Percentiles rank a stretch among this genome's conserved stretches.
phyloP scores from a whole-genome alignment of 2,329 filamentous ascomycete genomes.

The Neocatenulostroma microsporum region DNA sequence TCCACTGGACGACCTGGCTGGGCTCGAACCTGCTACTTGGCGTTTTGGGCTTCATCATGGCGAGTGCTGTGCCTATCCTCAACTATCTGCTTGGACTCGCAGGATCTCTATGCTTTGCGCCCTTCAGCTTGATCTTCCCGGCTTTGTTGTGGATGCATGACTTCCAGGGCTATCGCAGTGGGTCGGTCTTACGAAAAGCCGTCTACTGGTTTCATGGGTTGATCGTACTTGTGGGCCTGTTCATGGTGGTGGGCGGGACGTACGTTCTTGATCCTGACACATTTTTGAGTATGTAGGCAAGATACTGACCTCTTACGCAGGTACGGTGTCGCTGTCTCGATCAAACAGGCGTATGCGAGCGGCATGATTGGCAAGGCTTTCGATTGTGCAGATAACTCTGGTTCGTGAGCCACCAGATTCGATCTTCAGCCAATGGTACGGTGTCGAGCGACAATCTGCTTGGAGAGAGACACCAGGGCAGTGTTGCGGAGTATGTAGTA shows the following conservation, averaged over 20 bases:
- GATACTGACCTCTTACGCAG: slow-evolving; percentile 19
- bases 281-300: not conserved
- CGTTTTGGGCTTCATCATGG: slow-evolving; percentile 42
- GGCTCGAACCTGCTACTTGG: slow-evolving; percentile 36
- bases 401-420: too few relatives aligned
- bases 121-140: slow-evolving; percentile 41
- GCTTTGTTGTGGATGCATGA: slow-evolving; percentile 46
- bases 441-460: too few relatives aligned
- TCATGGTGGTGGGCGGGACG: slow-evolving; percentile 41
- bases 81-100: slow-evolving; percentile 44
- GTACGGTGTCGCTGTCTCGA: slow-evolving; percentile 41
- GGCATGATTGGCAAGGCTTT: slow-evolving; percentile 38
- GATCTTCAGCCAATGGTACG: too few relatives aligned
- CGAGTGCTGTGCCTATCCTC: slow-evolving; percentile 48
- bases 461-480: too few relatives aligned
- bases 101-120: slow-evolving; percentile 44
- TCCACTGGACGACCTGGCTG: slow-evolving; percentile 48
- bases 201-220: slow-evolving; percentile 34
- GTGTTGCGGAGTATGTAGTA: too few relatives aligned
- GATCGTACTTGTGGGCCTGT: slow-evolving; percentile 37
- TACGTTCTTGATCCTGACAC: slow-evolving; percentile 4
- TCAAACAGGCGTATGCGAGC: slow-evolving; percentile 43
- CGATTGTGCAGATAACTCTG: slow-evolving; percentile 7
- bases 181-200: slow-evolving; percentile 26
- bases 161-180: slow-evolving; percentile 35